Evolutionary conservation across 1,139 yeast species (phyloP).

Genomic region (Blastobotrys elegans): DNA sequence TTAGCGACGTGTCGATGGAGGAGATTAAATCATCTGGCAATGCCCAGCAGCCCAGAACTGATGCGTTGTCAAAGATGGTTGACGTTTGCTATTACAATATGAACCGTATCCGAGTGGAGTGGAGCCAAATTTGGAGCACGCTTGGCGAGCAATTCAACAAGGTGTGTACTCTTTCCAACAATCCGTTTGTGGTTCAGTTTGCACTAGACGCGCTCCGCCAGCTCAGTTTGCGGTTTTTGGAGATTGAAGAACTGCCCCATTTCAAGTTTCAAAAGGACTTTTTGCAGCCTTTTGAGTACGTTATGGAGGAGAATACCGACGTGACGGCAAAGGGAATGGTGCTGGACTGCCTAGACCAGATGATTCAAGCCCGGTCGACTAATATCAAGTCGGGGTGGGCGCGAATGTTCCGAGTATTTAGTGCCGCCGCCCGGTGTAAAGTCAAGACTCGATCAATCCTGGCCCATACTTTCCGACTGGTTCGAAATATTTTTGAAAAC

Average conservation of each 20-base stretch:
- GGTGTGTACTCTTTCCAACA: slow-evolving; percentile 76
- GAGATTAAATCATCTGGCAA: slow-evolving; percentile 90
- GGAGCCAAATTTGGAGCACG: slow-evolving; percentile 93
- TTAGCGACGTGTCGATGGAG: slow-evolving; percentile 81
- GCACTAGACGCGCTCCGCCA: slow-evolving; percentile 94
- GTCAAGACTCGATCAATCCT: neutral
- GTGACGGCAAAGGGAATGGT: slow-evolving; percentile 83
- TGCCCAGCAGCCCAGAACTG: slow-evolving; percentile 80
- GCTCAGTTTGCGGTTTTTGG: slow-evolving; percentile 84
- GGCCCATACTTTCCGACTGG: slow-evolving; percentile 5
- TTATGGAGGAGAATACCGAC: slow-evolving; percentile 62
- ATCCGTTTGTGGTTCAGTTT: slow-evolving; percentile 66
- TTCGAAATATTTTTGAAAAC: slow-evolving; percentile 46
- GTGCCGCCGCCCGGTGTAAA: slow-evolving; percentile 40
- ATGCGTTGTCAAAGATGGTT: slow-evolving; percentile 89
- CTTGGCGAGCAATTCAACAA: slow-evolving; percentile 87
- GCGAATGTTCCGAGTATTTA: slow-evolving; percentile 74
- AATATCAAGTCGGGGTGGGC: slow-evolving; percentile 93
- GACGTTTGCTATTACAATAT: slow-evolving; percentile 97
- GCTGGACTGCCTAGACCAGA: slow-evolving; percentile 80
- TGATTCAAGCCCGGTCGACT: slow-evolving; percentile 70
- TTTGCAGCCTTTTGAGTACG: slow-evolving; percentile 77
- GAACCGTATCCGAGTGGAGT: slow-evolving; percentile 92
- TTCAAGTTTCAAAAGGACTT: slow-evolving; percentile 95
- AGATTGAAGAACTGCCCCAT: slow-evolving; percentile 88